These are phyloP conservation scores for Phialophora macrospora DNA, from an alignment of 2,329 filamentous ascomycete species.

Conservation along the genomic window DNA sequence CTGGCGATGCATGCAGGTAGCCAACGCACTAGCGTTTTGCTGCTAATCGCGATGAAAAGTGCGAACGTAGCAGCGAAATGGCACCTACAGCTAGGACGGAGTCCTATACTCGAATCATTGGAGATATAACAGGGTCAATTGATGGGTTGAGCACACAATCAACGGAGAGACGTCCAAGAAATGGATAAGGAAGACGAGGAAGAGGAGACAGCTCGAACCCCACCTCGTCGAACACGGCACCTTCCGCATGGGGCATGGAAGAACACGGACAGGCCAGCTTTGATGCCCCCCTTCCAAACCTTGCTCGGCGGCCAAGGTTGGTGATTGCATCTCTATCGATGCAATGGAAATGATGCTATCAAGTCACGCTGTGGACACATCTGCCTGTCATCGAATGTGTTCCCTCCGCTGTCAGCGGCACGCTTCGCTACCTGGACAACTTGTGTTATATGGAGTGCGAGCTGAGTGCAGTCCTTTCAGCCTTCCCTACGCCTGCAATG, in stretches of 20 bases:
- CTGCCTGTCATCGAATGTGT: background rate
- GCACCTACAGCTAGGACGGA: background rate
- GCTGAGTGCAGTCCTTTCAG: background rate
- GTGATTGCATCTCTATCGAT: conserved; percentile 7
- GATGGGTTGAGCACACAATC: background rate
- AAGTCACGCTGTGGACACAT: background rate
- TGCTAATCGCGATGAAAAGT: background rate
- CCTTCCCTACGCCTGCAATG: background rate
- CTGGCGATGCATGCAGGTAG: background rate
- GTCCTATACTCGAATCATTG: background rate
- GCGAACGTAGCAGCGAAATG: background rate
- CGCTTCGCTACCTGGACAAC: background rate
- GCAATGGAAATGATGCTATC: background rate
- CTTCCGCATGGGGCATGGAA: background rate
- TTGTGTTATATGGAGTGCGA: background rate
- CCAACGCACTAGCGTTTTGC: background rate
- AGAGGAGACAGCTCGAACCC: background rate
- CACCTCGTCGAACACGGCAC: background rate
- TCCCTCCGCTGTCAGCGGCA: too few species aligned
- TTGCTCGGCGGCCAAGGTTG: conserved; percentile 3
- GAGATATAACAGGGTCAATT: background rate
- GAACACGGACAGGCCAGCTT: background rate
- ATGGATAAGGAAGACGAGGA: background rate
- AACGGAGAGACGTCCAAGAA: background rate
- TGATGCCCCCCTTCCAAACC: background rate